Percentiles rank a stretch among this genome's conserved stretches.
phyloP scores from a whole-genome alignment of 805 yeast genomes.

The Candida boleticola region DNA sequence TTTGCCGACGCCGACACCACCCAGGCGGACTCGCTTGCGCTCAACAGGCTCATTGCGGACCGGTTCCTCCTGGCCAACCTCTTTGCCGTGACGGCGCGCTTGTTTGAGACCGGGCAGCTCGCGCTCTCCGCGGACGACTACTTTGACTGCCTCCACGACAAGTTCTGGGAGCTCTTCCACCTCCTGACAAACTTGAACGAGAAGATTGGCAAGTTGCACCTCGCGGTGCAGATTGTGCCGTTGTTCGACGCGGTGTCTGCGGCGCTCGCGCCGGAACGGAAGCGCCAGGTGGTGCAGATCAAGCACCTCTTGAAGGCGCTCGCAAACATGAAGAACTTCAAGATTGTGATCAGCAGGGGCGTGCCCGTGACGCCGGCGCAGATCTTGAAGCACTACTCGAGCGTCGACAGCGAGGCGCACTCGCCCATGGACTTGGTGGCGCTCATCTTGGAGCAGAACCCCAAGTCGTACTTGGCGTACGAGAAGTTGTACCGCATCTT shows the following conservation, averaged over 20 bases:
- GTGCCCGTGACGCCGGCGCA: conserved; percentile 39
- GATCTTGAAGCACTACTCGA: conserved; percentile 25
- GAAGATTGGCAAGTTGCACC: conserved; percentile 25
- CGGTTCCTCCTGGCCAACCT: conserved; percentile 26
- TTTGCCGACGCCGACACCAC: conserved; percentile 13
- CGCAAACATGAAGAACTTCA: conserved; percentile 34
- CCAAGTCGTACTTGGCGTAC: conserved; percentile 45
- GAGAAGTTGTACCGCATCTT: conserved; percentile 41
- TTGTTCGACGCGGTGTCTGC: conserved; percentile 20
- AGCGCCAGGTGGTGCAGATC: conserved; percentile 15
- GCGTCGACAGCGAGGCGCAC: conserved; percentile 10
- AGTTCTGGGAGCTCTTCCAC: conserved; percentile 35
- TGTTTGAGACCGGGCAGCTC: conserved; percentile 8
- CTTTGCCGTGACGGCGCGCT: conserved; percentile 21
- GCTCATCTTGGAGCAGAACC: conserved; percentile 52
- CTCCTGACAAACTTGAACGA: conserved; percentile 32
- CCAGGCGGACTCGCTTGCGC: conserved; percentile 7
- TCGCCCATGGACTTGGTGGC: conserved; percentile 38
- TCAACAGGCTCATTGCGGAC: conserved; percentile 25
- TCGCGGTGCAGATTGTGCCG: conserved; percentile 23
- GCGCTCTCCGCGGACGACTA: conserved; percentile 11
- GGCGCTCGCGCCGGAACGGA: neutral
- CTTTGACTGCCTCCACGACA: conserved; percentile 17
- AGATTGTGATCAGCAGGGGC: conserved; percentile 27
- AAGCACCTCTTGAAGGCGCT: conserved; percentile 39